Evolutionary conservation across 495 filamentous ascomycete species (phyloP), one percentile per base, ranked within the genome.

Genomic region (Hypoxylon intermedium): DNA sequence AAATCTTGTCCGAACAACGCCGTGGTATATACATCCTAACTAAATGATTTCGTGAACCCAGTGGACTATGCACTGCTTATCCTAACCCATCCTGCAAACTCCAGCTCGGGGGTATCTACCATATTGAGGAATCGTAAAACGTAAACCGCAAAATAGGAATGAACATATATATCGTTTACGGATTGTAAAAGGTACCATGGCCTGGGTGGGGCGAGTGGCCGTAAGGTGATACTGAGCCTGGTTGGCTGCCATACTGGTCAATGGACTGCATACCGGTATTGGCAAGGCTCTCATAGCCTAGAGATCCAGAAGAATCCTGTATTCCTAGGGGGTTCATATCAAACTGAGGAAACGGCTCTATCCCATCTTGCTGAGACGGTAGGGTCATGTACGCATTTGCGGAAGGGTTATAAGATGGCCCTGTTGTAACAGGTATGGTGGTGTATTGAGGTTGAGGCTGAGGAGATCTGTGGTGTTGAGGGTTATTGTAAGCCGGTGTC

Each of bases 171-270:
- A 16, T 51, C 47, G 46, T 53, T 67, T 51, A 69, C 40, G 65
- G 47, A 5, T 63, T 54, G 56, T 75, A 79, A 40, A 77, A 79
- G n/a, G 43, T 54, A 6, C 68, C 67, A 19, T 72, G 69, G 26
- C 66, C 67, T 60, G 67, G 74, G 36, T 75, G 68, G n/a, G 76
- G 75, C 21, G 75, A 79, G 24, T 71, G 76, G 7, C 53, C 53
- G 53, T 70, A 80, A 1, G 75, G 74, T 45, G 77, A 79, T 6
- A 71, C 67, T 11, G 76, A 77, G n/a, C 74, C 73, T 18, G 70
- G 74, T 36, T 75, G 69, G 19, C 66, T 72, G 23, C 49, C 55
- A 37, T 71, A 80, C 18, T 72, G 75, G 31, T 73, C 69, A 23
- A 57, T 47, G 9, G 61, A 45, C 31, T 68, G 68, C 44, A 67